phyloP scores from a whole-genome alignment of 2,329 filamentous ascomycete species.

The Sarocladium brachiariae region DNA sequence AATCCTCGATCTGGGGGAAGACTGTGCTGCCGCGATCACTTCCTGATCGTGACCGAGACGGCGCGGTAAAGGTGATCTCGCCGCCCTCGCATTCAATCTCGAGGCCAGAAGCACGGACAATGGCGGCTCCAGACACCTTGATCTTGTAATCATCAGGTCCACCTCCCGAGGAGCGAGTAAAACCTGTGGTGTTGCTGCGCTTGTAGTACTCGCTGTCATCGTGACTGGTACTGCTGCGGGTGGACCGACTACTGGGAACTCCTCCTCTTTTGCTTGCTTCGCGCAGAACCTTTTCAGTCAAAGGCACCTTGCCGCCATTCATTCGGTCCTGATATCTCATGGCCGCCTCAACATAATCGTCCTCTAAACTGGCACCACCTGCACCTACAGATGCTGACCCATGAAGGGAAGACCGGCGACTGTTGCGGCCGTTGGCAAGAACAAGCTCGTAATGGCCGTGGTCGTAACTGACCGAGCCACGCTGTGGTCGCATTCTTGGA shows the following conservation, averaged over 20 bases:
- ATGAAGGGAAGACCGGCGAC: slow-evolving; percentile 35
- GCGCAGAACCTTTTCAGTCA: slow-evolving; percentile 51
- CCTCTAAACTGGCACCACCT: slow-evolving; percentile 27
- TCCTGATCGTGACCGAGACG: slow-evolving; percentile 28
- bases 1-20: slow-evolving; percentile 37
- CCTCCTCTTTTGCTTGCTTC: slow-evolving; percentile 40
- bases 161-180: slow-evolving; percentile 40
- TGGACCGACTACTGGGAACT: slow-evolving; percentile 47
- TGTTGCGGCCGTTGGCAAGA: slow-evolving; percentile 24
- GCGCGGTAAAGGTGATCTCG: slow-evolving; percentile 48
- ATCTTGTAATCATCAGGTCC: slow-evolving; percentile 56
- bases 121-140: slow-evolving; percentile 49
- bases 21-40: slow-evolving; percentile 47
- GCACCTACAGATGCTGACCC: slow-evolving; percentile 25
- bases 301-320: slow-evolving; percentile 37
- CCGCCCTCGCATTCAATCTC: slow-evolving; percentile 56
- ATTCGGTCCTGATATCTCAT: slow-evolving; percentile 46
- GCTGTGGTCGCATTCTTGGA: slow-evolving; percentile 25
- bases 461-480: slow-evolving; percentile 30
- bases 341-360: slow-evolving; percentile 18
- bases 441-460: slow-evolving; percentile 34
- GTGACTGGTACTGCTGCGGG: slow-evolving; percentile 51
- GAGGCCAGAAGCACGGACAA: slow-evolving; percentile 49
- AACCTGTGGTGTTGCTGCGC: slow-evolving; percentile 54
- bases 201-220: slow-evolving; percentile 56